Evolutionary conservation across 164 flowering plant species (phyloP).

Genomic region (Cinnamomum chago): DNA sequence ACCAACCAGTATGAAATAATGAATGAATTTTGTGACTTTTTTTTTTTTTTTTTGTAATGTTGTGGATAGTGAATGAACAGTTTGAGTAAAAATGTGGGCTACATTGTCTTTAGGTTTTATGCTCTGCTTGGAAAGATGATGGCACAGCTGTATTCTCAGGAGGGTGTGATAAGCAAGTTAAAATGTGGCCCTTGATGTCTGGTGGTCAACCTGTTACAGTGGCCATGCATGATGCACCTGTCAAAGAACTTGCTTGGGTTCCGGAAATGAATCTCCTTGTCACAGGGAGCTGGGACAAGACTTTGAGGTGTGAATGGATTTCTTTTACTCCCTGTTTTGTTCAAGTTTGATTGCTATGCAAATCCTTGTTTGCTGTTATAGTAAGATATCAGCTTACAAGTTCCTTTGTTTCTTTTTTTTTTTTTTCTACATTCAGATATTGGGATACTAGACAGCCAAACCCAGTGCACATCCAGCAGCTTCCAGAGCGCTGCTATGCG

Average conservation of each 20-base stretch:
- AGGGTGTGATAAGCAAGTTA: slow-evolving; percentile 96
- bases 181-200: slow-evolving; percentile 92
- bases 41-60: background rate
- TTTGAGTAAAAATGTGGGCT: too few relatives aligned
- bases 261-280: slow-evolving; percentile 84
- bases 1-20: slow-evolving; percentile 61
- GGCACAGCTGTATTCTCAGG: slow-evolving; percentile 97
- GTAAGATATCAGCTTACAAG: background rate
- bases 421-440: slow-evolving; percentile 42
- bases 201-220: slow-evolving; percentile 80
- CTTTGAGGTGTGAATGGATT: slow-evolving; percentile 43
- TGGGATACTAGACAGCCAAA: slow-evolving; percentile 89
- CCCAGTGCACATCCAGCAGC: slow-evolving; percentile 88
- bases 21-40: background rate
- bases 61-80: background rate
- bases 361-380: background rate
- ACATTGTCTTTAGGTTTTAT: slow-evolving; percentile 51
- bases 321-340: background rate
- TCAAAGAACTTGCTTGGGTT: slow-evolving; percentile 91
- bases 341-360: too few relatives aligned
- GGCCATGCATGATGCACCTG: slow-evolving; percentile 92
- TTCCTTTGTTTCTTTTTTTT: background rate
- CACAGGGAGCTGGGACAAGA: slow-evolving; percentile 97
- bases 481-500: slow-evolving; percentile 93
- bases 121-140: slow-evolving; percentile 99